Conservation (phyloP, 495 filamentous ascomycete genomes). For the Neurospora sp. region DNA sequence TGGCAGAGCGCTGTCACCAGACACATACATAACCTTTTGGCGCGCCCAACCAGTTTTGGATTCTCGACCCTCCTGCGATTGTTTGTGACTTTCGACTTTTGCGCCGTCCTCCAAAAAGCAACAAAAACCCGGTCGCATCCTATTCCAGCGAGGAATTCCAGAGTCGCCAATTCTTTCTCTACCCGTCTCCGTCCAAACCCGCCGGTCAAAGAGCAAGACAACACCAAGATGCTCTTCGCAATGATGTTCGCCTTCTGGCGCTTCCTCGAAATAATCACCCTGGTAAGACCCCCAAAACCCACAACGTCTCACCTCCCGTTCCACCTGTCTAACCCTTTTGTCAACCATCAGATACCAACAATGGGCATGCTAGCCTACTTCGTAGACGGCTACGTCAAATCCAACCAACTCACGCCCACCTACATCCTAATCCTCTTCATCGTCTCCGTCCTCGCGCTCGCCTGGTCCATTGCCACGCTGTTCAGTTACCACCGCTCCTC, state of each 20-base stretch:
- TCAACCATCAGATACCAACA: slow-evolving; percentile 53
- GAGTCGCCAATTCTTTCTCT: background rate
- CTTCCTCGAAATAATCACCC: slow-evolving; percentile 66
- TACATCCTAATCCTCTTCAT: slow-evolving; percentile 90
- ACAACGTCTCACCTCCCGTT: background rate
- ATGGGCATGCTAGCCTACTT: slow-evolving; percentile 86
- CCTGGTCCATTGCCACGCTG: slow-evolving; percentile 72
- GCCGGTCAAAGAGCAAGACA: background rate
- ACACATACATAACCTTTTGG: background rate
- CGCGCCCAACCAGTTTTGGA: background rate
- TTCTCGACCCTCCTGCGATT: background rate
- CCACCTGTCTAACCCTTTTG: slow-evolving; percentile 3
- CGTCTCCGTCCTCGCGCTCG: slow-evolving; percentile 64
- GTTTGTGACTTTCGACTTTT: background rate
- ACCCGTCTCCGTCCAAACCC: background rate
- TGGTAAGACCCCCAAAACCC: slow-evolving; percentile 33
- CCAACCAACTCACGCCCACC: slow-evolving; percentile 63
- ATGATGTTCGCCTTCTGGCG: slow-evolving; percentile 81
- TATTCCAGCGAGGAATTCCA: background rate
- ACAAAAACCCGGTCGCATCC: background rate
- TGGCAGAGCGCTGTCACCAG: background rate
- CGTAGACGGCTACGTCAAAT: slow-evolving; percentile 59
- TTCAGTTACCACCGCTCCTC: slow-evolving; percentile 67
- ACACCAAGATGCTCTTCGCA: slow-evolving; percentile 54
- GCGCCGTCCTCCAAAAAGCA: background rate